phyloP scores from a whole-genome alignment of 148 eudicot genomes.

The Heliosperma pusillum region DNA sequence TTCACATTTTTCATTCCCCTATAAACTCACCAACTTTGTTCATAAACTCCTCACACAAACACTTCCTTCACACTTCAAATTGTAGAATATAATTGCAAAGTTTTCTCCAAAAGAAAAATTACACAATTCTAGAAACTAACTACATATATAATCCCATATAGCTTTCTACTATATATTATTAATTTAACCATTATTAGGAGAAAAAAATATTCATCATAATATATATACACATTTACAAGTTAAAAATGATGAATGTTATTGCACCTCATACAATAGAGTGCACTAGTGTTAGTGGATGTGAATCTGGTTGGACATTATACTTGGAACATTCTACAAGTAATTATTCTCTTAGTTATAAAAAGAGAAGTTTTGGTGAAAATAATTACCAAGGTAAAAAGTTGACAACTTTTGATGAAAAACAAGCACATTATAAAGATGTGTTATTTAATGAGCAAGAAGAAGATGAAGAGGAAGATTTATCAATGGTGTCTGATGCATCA shows the following conservation, averaged over 20 bases:
- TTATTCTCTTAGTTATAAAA: background rate
- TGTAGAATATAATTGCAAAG: no score
- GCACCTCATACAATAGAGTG: constrained; percentile 16
- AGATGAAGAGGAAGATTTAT: constrained; percentile 28
- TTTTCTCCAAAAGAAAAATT: no score
- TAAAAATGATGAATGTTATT: constrained; percentile 19
- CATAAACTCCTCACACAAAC: constrained; percentile 9
- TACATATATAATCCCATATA: no score
- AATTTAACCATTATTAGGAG: no score
- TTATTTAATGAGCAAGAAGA: background rate
- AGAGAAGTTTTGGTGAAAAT: background rate
- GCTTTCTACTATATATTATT: background rate
- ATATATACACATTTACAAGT: background rate
- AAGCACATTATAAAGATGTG: background rate
- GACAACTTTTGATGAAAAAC: background rate
- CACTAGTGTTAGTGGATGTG: constrained; percentile 30
- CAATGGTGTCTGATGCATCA: constrained; percentile 39
- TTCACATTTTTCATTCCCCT: background rate
- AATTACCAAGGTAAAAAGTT: constrained; percentile 1
- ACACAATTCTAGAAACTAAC: background rate
- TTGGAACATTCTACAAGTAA: constrained; percentile 22
- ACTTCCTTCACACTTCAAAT: background rate
- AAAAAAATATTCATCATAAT: background rate
- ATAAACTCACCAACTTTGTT: constrained; percentile 6
- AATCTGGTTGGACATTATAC: constrained; percentile 40